Evolutionary conservation across 805 yeast genomes (phyloP), one percentile per base, ranked within the genome.

Genomic region (Komagataella pastoris): DNA sequence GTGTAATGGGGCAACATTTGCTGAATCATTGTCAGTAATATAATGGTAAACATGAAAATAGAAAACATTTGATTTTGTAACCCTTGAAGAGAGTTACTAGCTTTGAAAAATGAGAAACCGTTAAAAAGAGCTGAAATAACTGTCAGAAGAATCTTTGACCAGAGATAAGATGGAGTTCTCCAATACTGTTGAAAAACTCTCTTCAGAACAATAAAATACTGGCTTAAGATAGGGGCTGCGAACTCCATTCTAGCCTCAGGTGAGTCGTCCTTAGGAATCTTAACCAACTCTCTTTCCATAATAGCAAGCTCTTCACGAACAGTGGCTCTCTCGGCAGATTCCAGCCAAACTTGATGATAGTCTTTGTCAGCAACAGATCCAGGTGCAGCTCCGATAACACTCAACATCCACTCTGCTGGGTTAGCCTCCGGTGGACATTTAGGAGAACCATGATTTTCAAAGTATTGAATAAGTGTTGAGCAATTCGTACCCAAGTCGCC

Each of bases 321-420:
- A 6, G 73, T 80, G 51, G 67, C 60, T 58, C 76, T 77, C 62
- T 88, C 89, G 0, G 66, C 65, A 44, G 95, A 86, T 49, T 75
- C 73, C 63, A 76, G 66, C 96, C 97, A 87, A 49, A 84, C 88
- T 60, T 85, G 83, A 60, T 79, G 73, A 60, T 82, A 85, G 64
- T 85, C 86, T 65, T 81, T 85, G 49, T 72, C 72, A 17, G 88
- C 85, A 58, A 79, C 83, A 43, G 87, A 78, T 51, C 88, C 89
- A 6, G 89, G 89, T 43, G 89, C 88, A 51, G 89, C 89, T 60
- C 90, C 89, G 59, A 83, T 84, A 56, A 82, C 85, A 55, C 85
- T 85, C 66, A 88, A 72, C 95, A 88, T 88, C 93, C 95, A 88
- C 69, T 88, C 96, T 12, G 90, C 91, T 36, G 91, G 93, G 57